Conservation (phyloP, 2,329 filamentous ascomycete species). For the Pyrenochaeta sp. region DNA sequence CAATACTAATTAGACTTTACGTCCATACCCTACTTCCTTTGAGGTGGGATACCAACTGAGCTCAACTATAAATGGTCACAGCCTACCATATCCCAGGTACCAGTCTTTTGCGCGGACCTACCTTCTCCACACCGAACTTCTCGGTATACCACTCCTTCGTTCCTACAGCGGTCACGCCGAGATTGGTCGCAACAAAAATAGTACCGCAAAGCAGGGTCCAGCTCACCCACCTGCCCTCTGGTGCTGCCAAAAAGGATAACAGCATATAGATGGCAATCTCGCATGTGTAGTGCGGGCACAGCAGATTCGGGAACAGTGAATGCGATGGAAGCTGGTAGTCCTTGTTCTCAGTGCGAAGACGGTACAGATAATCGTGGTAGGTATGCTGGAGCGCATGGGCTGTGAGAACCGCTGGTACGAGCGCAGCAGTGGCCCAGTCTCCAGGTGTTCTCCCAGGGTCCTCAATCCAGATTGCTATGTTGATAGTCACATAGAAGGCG, state of each 20-base stretch:
- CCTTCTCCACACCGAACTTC: slow-evolving; percentile 43
- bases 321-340: slow-evolving; percentile 84
- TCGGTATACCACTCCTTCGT: slow-evolving; percentile 69
- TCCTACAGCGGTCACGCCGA: slow-evolving; percentile 80
- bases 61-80: not conserved
- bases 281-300: slow-evolving; percentile 91
- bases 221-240: slow-evolving; percentile 71
- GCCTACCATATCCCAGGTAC: slow-evolving; percentile 45
- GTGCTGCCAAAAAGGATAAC: slow-evolving; percentile 78
- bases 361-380: slow-evolving; percentile 58
- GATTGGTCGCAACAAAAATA: slow-evolving; percentile 78
- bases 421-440: slow-evolving; percentile 61
- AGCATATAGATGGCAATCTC: slow-evolving; percentile 86
- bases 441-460: slow-evolving; percentile 56
- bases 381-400: slow-evolving; percentile 78
- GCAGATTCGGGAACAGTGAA: slow-evolving; percentile 73
- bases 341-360: slow-evolving; percentile 46
- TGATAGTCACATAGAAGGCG: slow-evolving; percentile 77
- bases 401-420: slow-evolving; percentile 70
- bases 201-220: slow-evolving; percentile 74
- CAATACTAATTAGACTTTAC: not conserved
- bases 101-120: slow-evolving; percentile 41
- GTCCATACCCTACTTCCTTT: not conserved
- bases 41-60: not conserved
- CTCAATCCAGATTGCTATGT: slow-evolving; percentile 84